Base-by-base conservation (phyloP, 805 yeast species). In the Cyberlindnera sargentensis region DNA sequence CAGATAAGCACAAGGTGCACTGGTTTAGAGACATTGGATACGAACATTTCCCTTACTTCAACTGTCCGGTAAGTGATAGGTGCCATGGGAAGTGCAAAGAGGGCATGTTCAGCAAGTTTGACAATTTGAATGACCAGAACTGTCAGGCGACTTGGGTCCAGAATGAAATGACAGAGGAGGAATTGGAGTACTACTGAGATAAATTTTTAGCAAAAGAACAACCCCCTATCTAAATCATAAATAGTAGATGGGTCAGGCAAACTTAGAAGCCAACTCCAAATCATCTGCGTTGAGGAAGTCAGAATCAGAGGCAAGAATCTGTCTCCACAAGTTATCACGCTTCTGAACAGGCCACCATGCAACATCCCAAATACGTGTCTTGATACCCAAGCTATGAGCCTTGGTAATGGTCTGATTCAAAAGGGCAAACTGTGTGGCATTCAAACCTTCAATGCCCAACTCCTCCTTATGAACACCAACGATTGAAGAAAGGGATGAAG, bases 11-110 rank as follows among this genome's bases (percentile, higher is more conserved):
- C 7, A 71, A 74, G 42, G 71, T 88, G 32, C 96, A 88, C 58
- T 88, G 95, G 93, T 89, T 89, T 59, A 73, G 87, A 58, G 95
- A 85, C 55, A 80, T 86, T 42, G 95, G 93, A 0, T 85, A 86
- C 58, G 68, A 66, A 42, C 95, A 86, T 60, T 68, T 67, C 44
- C 95, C 95, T 1, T 88, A 83, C 61, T 64, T 71, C 34, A 80
- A 86, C 60, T 85, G 95, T 55, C 95, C 96, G 2, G 72, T 70
- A 43, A 70, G 73, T 32, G 71, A 72, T 20, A 67, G 65, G 41
- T 78, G 84, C 47, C 45, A 52, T 32, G 55, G 54, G 3, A 68
- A 68, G 4, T 84, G 93, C 53, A 52, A 51, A 26, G 62, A 71
- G 2, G 93, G 84, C 0, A 57, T 65, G 39, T 82, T 84, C 60